phyloP scores from a whole-genome alignment of 192 early-diverging fungal species.

The Geosiphon pyriformis region DNA sequence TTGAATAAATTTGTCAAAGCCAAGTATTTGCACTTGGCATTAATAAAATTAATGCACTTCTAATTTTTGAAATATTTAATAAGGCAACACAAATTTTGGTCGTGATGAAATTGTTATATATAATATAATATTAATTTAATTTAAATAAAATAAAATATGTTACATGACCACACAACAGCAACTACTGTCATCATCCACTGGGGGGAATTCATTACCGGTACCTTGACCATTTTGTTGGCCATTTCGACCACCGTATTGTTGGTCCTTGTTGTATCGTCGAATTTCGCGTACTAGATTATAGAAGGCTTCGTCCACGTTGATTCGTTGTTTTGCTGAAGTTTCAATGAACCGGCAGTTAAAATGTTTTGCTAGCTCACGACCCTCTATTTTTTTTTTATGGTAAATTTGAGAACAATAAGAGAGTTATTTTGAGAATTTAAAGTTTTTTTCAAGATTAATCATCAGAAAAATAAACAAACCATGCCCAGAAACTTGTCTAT shows the following conservation, averaged over 20 bases:
- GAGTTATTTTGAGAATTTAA: not conserved
- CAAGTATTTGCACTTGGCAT: too few species aligned
- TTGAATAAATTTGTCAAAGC: too few species aligned
- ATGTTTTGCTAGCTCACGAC: slow-evolving; percentile 66
- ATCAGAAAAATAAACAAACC: slow-evolving; percentile 29
- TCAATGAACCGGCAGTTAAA: slow-evolving; percentile 83
- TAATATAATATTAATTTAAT: too few species aligned
- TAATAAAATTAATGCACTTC: too few species aligned
- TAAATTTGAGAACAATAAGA: not conserved
- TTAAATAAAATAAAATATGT: slow-evolving; percentile 15
- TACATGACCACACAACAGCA: slow-evolving; percentile 62
- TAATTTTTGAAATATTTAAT: too few species aligned
- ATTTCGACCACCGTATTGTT: slow-evolving; percentile 41
- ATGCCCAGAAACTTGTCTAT: slow-evolving; percentile 75
- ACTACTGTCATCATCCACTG: slow-evolving; percentile 37
- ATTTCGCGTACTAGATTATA: slow-evolving; percentile 84
- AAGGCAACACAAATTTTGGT: too few species aligned
- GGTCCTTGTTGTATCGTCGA: slow-evolving; percentile 73
- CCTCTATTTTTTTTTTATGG: slow-evolving; percentile 48
- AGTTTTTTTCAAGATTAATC: not conserved
- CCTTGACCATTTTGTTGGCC: slow-evolving; percentile 36
- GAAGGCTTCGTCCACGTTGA: slow-evolving; percentile 92
- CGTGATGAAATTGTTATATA: too few species aligned
- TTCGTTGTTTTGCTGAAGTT: slow-evolving; percentile 80
- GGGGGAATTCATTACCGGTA: slow-evolving; percentile 32